A percentile compares a stretch with the other conserved stretches of the same genome.
These are phyloP conservation scores for Ceriops tagal DNA, from an alignment of 345 rosid genomes.

Conservation along the genomic window DNA sequence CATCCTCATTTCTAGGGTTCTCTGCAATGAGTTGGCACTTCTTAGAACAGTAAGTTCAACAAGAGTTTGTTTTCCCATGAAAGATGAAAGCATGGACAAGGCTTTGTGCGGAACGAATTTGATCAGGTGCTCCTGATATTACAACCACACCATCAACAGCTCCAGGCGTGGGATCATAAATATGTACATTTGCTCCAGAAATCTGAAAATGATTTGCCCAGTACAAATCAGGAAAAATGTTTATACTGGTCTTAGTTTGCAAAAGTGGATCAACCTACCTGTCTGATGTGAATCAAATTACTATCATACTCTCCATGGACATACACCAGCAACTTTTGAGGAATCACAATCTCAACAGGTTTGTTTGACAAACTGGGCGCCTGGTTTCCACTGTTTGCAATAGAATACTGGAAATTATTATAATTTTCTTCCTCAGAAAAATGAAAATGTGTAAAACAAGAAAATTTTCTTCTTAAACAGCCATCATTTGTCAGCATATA, in stretches of 20 bases:
- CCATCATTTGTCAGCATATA: too few relatives aligned
- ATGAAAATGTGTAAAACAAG: too few relatives aligned
- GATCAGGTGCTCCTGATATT: constrained; percentile 60
- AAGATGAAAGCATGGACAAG: constrained; percentile 57
- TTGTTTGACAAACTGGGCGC: constrained; percentile 31
- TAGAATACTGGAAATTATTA: too few relatives aligned
- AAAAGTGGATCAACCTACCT: constrained; percentile 38
- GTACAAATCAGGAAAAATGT: not conserved
- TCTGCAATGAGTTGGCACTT: not conserved
- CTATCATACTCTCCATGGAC: constrained; percentile 64
- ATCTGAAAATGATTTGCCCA: constrained; percentile 34
- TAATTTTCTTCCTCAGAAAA: too few relatives aligned
- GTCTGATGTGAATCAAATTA: constrained; percentile 59
- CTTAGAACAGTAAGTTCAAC: too few relatives aligned
- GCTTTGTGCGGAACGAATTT: constrained; percentile 64
- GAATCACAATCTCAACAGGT: constrained; percentile 61
- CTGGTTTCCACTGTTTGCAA: constrained; percentile 43
- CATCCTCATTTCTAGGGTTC: not conserved
- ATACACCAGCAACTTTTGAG: constrained; percentile 50
- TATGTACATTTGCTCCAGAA: constrained; percentile 64
- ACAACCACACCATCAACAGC: constrained; percentile 54
- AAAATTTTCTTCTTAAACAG: too few relatives aligned
- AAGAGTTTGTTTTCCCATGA: not conserved
- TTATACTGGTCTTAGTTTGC: not conserved
- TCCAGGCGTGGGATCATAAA: constrained; percentile 65